phyloP scores from a whole-genome alignment of 306 rosid genomes.

The Fragaria iinumae region DNA sequence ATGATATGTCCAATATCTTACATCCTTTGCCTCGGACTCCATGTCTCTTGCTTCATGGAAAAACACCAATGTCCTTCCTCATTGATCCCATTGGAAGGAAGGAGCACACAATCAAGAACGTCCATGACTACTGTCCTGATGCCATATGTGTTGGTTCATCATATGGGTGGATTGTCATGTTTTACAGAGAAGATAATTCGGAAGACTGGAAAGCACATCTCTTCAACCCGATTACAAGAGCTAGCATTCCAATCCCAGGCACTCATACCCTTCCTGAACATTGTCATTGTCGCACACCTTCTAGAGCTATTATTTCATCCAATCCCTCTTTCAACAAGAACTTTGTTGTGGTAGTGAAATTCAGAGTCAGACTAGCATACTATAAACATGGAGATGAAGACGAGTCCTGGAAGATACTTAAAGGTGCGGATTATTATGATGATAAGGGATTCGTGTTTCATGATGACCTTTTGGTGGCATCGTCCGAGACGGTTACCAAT shows the following conservation, averaged over 20 bases:
- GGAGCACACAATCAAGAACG: not conserved
- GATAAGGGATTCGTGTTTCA: no score
- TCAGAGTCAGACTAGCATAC: no score
- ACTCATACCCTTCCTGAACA: no score
- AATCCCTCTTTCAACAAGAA: not conserved
- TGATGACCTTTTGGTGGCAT: no score
- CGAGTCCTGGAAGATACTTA: no score
- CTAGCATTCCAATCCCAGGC: not conserved
- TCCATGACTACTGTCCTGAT: not conserved
- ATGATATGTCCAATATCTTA: no score
- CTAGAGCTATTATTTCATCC: not conserved
- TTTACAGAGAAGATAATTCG: not conserved
- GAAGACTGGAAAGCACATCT: not conserved
- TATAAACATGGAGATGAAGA: no score
- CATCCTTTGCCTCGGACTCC: not conserved
- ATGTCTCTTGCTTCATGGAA: not conserved
- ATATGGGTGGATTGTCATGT: constrained; percentile 4
- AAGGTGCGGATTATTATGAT: no score
- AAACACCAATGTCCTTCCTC: no score
- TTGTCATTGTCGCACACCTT: no score
- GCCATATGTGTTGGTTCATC: not conserved
- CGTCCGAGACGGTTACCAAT: no score
- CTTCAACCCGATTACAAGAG: not conserved
- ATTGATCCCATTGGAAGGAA: not conserved
- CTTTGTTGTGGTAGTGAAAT: not conserved